Base-by-base conservation (phyloP, 1,284 basidiomycete species). In the Marasmius oreades region DNA sequence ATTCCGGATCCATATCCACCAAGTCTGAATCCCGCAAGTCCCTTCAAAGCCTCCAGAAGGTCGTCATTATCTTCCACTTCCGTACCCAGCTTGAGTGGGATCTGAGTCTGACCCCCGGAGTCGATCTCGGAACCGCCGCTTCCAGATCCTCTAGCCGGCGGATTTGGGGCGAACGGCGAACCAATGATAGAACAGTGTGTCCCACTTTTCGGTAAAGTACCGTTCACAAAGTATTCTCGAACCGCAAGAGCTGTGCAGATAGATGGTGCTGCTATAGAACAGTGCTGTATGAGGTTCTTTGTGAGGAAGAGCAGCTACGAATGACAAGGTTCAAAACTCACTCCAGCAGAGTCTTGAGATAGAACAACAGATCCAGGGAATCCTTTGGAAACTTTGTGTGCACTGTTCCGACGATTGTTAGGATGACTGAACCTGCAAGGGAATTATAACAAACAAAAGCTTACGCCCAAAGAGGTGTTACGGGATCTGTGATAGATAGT, bases 331-430 rank as follows among this genome's bases (percentile, higher is more conserved):
- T 31, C 36, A 2, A 5, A 42, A 48, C 59, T 24, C 14, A 58
- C 59, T 8, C 59, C 59, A 24, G 50, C 23, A 28, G 59, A 61
- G 34, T 58, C 52, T 52, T 61, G 59, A 4, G 57, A 54, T 7
- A 61, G 50, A 3, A 61, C 59, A 1, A 59, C 57, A 22, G 59
- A 61, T 24, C 57, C 59, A 16, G 48, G 52, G 52, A 61, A 61
- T 5, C 31, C 44, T 39, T 53, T 33, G 18, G 59, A 52, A 31
- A 53, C 58, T 45, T 42, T 50, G 20, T 45, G 31, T 20, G 59
- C 57, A 10, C 57, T 59, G 44, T 26, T 18, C 39, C n/a, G n/a
- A n/a, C n/a, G n/a, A 26, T 42, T 7, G 7, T 6, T 18, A 5
- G 24, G n/a, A 26, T 33, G 5, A n/a, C 22, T 23, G 4, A 42